Evolutionary conservation across 2,329 filamentous ascomycete species (phyloP).

Genomic region (Calonectria naviculata): DNA sequence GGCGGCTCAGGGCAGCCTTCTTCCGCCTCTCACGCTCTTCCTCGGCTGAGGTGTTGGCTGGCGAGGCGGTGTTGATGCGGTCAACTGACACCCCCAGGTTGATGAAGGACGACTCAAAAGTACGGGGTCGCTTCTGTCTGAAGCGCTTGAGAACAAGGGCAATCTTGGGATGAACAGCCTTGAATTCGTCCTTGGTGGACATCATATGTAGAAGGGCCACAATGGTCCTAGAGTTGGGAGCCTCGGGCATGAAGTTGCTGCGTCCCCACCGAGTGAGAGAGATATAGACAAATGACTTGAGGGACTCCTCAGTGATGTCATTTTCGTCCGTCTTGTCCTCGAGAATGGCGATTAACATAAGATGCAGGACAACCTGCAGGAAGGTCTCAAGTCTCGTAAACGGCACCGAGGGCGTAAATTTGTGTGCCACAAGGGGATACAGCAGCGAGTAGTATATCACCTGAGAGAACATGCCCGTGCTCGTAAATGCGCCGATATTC

Average conservation of each 20-base stretch:
- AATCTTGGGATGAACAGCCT: slow-evolving; percentile 87
- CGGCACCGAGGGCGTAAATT: slow-evolving; percentile 79
- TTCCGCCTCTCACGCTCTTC: slow-evolving; percentile 88
- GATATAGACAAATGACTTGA: slow-evolving; percentile 77
- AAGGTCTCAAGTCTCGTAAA: slow-evolving; percentile 89
- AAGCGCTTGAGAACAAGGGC: slow-evolving; percentile 85
- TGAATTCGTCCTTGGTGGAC: slow-evolving; percentile 78
- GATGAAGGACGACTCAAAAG: slow-evolving; percentile 76
- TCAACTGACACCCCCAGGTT: slow-evolving; percentile 77
- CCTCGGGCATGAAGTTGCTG: slow-evolving; percentile 69
- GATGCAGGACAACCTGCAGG: slow-evolving; percentile 89
- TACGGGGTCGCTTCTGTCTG: slow-evolving; percentile 81
- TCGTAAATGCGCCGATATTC: slow-evolving; percentile 81
- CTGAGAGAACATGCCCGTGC: slow-evolving; percentile 87
- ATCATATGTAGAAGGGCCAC: slow-evolving; percentile 72
- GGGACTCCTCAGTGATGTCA: slow-evolving; percentile 56
- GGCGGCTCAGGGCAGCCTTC: slow-evolving; percentile 87
- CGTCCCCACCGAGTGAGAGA: slow-evolving; percentile 74
- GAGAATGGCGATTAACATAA: slow-evolving; percentile 85
- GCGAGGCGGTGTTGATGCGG: slow-evolving; percentile 83
- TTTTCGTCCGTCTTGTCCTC: slow-evolving; percentile 78
- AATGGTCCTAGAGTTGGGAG: slow-evolving; percentile 69
- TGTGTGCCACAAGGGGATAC: slow-evolving; percentile 78
- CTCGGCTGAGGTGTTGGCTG: slow-evolving; percentile 75
- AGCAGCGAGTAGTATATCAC: slow-evolving; percentile 89